These are phyloP conservation scores for Spathaspora passalidarum DNA, from an alignment of 805 yeast species.

Conservation along the genomic window DNA sequence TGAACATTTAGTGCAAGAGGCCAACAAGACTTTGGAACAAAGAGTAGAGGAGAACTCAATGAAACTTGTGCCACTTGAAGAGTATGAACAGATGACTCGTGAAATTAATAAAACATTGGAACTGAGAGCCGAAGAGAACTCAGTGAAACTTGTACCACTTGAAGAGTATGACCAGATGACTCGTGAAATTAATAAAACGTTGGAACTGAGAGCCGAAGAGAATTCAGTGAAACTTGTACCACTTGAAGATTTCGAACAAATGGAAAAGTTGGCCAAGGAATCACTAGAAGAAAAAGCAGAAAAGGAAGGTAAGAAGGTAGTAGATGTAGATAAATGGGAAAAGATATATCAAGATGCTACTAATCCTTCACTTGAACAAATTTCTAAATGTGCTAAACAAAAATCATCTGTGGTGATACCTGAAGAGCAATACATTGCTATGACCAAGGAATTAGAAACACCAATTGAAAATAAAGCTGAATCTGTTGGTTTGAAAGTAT, in stretches of 20 bases:
- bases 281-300: background rate
- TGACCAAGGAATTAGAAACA: conserved; percentile 8
- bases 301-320: background rate
- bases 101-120: background rate
- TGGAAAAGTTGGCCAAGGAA: conserved; percentile 1
- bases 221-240: conserved; percentile 3
- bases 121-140: background rate
- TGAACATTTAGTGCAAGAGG: conserved; percentile 1
- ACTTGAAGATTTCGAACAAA: conserved; percentile 8
- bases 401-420: conserved; percentile 11
- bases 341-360: background rate
- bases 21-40: conserved; percentile 8
- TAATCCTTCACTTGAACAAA: conserved; percentile 9
- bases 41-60: conserved; percentile 2
- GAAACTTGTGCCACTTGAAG: conserved; percentile 6
- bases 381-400: conserved; percentile 8
- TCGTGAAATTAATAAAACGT: conserved; percentile 5
- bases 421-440: conserved; percentile 8
- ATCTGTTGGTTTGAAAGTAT: conserved; percentile 10
- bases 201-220: conserved; percentile 9
- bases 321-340: background rate
- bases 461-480: conserved; percentile 10
- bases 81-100: conserved; percentile 8
- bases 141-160: background rate
- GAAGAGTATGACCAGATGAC: background rate